Evolutionary conservation across 768 basidiomycete species (phyloP), one percentile per base, ranked within the genome.

Genomic region (Leucocoprinus birnbaumii): DNA sequence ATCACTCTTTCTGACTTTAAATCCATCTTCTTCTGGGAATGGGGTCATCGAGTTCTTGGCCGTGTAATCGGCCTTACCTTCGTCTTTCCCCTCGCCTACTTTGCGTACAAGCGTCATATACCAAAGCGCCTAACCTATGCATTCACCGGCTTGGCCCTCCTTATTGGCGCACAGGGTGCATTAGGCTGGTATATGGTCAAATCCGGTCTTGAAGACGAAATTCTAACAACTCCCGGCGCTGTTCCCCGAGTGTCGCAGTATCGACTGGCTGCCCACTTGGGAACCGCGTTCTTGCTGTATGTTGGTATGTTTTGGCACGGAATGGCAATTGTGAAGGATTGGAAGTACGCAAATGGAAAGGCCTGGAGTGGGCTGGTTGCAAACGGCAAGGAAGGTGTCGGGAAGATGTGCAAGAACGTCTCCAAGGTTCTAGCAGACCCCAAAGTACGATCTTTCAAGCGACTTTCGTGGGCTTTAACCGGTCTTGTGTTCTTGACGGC

Each of bases 141-240:
- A 58, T 80, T 97, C 21, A 69, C 81, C 13, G 86, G 82, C 2
- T 79, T 98, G 59, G 89, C 87, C 0, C 65, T 85, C 0, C 82
- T 98, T 27, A 87, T 99, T 48, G 97, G 94, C 25, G 86, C 84
- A 18, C 94, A 99, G 70, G 97, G 97, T 44, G 78, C 82, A 18
- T 78, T 99, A 18, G 97, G 97, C 24, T 99, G 97, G 97, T 98
- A 98, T 76, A 99, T 99, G 97, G 97, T 99, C 53, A 89, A 95
- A 68, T 98, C 94, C 11, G 97, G 97, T 1, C 77, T 99, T 10
- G 89, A 94, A 62, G 83, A 91, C 51, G 81, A 89, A 10, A 75
- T 91, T 51, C 78, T 98, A 73, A 80, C 86, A 5, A 86, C 80
- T 7, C 89, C 90, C 3, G 88, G 87, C 14, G 86, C 90, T 10